Evolutionary conservation across 2,329 filamentous ascomycete genomes (phyloP).

Genomic region (Pleurostoma richardsiae): DNA sequence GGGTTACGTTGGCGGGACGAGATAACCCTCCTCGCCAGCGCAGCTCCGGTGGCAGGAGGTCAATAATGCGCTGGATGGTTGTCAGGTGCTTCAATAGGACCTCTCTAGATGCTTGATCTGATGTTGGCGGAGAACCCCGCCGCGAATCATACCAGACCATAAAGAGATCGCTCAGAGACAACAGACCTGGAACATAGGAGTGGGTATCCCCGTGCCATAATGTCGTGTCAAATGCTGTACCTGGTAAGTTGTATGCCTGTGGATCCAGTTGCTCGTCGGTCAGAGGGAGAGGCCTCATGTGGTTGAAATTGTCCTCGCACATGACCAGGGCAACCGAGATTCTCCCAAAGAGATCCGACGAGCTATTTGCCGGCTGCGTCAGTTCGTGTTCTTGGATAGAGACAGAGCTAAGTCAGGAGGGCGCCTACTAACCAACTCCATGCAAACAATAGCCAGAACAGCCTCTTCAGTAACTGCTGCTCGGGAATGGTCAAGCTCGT

Average conservation of each 20-base stretch:
- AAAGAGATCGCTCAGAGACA: constrained; percentile 25
- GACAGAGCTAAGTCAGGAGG: too few species aligned
- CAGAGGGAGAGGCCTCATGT: constrained; percentile 18
- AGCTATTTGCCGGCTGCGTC: constrained; percentile 13
- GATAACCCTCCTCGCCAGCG: constrained; percentile 29
- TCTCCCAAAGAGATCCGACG: constrained; percentile 20
- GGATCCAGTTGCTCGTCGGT: constrained; percentile 24
- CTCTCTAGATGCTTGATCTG: not conserved
- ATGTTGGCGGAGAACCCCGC: constrained; percentile 5
- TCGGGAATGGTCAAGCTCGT: constrained; percentile 14
- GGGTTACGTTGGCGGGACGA: constrained; percentile 18
- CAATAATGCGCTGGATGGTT: constrained; percentile 20
- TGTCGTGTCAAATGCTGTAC: constrained; percentile 2
- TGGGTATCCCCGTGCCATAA: constrained; percentile 25
- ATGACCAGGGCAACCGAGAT: constrained; percentile 18
- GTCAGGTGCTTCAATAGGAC: constrained; percentile 9
- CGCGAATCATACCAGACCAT: constrained; percentile 25
- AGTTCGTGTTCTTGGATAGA: constrained; percentile 10
- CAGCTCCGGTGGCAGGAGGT: constrained; percentile 24
- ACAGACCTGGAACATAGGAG: constrained; percentile 25
- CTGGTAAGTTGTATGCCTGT: not conserved
- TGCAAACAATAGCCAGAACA: constrained; percentile 28
- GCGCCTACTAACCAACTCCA: constrained; percentile 2
- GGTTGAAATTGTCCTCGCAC: constrained; percentile 14
- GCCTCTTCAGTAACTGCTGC: constrained; percentile 24